These are phyloP conservation scores for Allantophomopsis lycopodina DNA, from an alignment of 2,329 filamentous ascomycete species.

Conservation along the genomic window DNA sequence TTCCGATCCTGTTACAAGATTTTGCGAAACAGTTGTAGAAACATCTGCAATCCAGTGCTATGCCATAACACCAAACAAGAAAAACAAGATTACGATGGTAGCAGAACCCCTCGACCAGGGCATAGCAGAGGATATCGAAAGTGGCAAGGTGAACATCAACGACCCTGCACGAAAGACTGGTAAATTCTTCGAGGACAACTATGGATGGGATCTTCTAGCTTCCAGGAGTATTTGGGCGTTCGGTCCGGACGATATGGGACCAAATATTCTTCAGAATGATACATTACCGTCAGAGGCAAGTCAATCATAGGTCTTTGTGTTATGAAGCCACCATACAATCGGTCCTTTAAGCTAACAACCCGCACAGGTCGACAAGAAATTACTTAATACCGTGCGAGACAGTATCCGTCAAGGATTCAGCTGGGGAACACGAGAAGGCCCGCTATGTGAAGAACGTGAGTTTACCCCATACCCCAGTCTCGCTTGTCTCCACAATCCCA, in stretches of 20 bases:
- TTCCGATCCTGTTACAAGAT: slow-evolving; percentile 91
- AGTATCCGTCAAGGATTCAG: slow-evolving; percentile 92
- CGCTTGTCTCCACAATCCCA: slow-evolving; percentile 4
- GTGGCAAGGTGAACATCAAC: slow-evolving; percentile 77
- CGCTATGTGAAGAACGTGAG: slow-evolving; percentile 93
- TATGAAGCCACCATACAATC: slow-evolving; percentile 3
- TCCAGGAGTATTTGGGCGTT: slow-evolving; percentile 97
- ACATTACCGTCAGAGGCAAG: slow-evolving; percentile 76
- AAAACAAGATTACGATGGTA: slow-evolving; percentile 98
- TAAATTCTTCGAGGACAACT: slow-evolving; percentile 93
- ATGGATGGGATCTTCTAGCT: slow-evolving; percentile 92
- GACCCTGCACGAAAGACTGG: slow-evolving; percentile 88
- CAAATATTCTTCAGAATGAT: slow-evolving; percentile 94
- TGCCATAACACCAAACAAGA: slow-evolving; percentile 95
- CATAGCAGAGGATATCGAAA: slow-evolving; percentile 89
- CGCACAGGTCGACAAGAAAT: slow-evolving; percentile 77
- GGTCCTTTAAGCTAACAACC: slow-evolving; percentile 6
- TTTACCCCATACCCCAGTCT: slow-evolving; percentile 18
- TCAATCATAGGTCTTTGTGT: slow-evolving; percentile 6
- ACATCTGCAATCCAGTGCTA: slow-evolving; percentile 97
- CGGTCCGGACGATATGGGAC: slow-evolving; percentile 85
- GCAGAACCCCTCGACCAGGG: slow-evolving; percentile 92
- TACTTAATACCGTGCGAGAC: slow-evolving; percentile 76
- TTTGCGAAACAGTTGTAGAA: slow-evolving; percentile 96
- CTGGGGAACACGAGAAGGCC: slow-evolving; percentile 92